Conservation (phyloP, 257 asterid species). For the Asclepias syriaca region DNA sequence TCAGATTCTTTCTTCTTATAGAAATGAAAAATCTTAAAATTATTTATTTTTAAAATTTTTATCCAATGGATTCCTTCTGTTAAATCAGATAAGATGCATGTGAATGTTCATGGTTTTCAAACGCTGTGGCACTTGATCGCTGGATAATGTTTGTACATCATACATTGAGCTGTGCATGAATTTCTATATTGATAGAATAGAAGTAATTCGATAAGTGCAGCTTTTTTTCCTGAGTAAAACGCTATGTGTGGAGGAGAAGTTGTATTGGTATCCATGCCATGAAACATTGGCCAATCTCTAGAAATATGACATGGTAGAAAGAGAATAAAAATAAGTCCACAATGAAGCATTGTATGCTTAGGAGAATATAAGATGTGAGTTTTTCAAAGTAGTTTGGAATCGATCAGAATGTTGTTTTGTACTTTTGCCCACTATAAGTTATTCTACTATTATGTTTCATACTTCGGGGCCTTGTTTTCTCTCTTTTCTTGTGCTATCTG, state of each 20-base stretch:
- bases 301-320: not conserved
- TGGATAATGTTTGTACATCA: not conserved
- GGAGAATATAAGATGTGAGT: not conserved
- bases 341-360: not conserved
- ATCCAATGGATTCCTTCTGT: not conserved
- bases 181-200: not conserved
- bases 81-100: not conserved
- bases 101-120: not conserved
- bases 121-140: not conserved
- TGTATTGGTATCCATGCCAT: not conserved
- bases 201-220: not conserved
- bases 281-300: not conserved
- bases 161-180: not conserved
- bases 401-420: not conserved
- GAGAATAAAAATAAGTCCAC: not conserved
- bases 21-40: not conserved
- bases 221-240: not conserved
- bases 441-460: not conserved
- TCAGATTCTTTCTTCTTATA: not conserved
- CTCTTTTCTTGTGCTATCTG: not conserved
- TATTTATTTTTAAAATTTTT: not conserved
- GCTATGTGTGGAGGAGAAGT: not conserved
- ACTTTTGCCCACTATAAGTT: not conserved
- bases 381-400: not conserved
- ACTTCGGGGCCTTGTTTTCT: not conserved